Conservation (phyloP, 129 eudicot species). For the Dittrichia graveolens region DNA sequence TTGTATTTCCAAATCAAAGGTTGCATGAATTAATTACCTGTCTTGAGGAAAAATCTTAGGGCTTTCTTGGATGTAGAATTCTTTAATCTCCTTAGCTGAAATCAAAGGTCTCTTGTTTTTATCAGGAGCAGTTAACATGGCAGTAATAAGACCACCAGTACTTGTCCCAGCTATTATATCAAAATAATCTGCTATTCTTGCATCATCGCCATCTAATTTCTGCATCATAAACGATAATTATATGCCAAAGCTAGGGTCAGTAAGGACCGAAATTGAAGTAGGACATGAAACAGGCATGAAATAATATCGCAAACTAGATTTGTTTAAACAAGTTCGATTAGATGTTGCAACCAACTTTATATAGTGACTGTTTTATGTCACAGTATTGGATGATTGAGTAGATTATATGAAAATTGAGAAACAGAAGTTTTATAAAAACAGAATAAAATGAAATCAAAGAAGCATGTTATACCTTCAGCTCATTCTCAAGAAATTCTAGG, state of each 20-base stretch:
- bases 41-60: constrained; percentile 30
- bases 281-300: no score
- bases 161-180: constrained; percentile 35
- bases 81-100: constrained; percentile 8
- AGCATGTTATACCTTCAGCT: constrained; percentile 28
- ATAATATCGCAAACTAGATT: no score
- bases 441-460: no score
- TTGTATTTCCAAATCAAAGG: no score
- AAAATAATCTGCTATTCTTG: constrained; percentile 33
- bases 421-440: neutral
- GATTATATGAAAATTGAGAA: neutral
- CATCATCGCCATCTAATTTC: constrained; percentile 9
- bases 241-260: no score
- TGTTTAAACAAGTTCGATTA: no score
- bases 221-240: neutral
- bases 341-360: no score
- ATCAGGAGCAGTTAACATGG: constrained; percentile 28
- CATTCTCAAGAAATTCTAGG: constrained; percentile 30
- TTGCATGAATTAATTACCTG: neutral
- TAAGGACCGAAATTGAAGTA: neutral
- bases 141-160: constrained; percentile 31
- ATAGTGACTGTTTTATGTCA: neutral
- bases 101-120: constrained; percentile 18
- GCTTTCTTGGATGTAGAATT: constrained; percentile 14
- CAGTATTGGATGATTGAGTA: neutral